These are phyloP conservation scores for Aureobasidium sp. DNA, from an alignment of 2,329 filamentous ascomycete species.

Conservation along the genomic window DNA sequence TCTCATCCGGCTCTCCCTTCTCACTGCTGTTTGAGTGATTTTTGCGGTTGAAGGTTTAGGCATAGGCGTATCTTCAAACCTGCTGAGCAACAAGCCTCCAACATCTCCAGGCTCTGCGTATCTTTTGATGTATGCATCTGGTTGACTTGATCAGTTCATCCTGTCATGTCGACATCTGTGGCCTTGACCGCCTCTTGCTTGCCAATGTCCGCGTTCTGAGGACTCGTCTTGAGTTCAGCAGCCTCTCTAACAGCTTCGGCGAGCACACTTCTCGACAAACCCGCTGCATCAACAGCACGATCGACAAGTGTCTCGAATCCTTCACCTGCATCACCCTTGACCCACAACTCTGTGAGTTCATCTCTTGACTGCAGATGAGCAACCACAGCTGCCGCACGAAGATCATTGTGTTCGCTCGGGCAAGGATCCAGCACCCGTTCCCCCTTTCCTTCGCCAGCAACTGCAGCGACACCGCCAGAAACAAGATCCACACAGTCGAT, in stretches of 20 bases:
- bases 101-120: background rate
- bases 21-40: background rate
- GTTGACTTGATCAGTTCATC: constrained; percentile 19
- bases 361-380: constrained; percentile 81
- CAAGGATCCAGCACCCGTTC: constrained; percentile 71
- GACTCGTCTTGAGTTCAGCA: constrained; percentile 32
- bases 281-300: constrained; percentile 56
- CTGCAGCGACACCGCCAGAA: constrained; percentile 76
- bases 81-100: background rate
- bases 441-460: constrained; percentile 26
- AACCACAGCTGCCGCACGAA: constrained; percentile 80
- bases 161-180: constrained; percentile 26
- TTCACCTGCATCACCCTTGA: constrained; percentile 62
- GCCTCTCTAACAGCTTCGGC: constrained; percentile 56
- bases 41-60: background rate
- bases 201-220: constrained; percentile 1
- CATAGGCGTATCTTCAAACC: background rate
- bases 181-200: constrained; percentile 16
- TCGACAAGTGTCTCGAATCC: constrained; percentile 52
- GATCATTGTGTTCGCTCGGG: constrained; percentile 67
- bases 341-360: constrained; percentile 91
- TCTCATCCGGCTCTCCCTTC: too few relatives aligned
- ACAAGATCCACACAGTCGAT: constrained; percentile 94
- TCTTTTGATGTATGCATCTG: background rate
- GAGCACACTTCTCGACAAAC: constrained; percentile 53